These are phyloP conservation scores for Lactarius hatsudake DNA, from an alignment of 768 basidiomycete genomes.

Conservation along the genomic window DNA sequence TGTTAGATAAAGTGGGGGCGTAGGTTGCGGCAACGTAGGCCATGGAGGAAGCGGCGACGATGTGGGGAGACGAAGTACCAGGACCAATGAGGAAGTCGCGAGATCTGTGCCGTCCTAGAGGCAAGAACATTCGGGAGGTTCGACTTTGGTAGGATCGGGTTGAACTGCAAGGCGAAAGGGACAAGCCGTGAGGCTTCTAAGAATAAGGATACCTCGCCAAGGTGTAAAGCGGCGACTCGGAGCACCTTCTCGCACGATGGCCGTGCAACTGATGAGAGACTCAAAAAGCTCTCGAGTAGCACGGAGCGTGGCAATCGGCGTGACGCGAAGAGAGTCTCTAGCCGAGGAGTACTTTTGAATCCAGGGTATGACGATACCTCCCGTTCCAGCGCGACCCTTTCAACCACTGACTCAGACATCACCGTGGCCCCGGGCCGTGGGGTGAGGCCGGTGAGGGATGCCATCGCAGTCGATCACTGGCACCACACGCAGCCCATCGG, in stretches of 20 bases:
- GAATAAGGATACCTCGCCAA: constrained; percentile 53
- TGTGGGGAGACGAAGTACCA: constrained; percentile 6
- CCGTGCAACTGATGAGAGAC: constrained; percentile 54
- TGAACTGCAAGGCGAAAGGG: not conserved
- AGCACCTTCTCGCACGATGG: constrained; percentile 72
- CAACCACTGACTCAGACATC: constrained; percentile 34
- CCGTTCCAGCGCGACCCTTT: constrained; percentile 56
- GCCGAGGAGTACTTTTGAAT: constrained; percentile 52
- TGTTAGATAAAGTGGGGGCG: not conserved
- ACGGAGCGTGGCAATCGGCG: constrained; percentile 71
- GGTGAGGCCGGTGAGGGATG: constrained; percentile 26
- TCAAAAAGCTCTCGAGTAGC: constrained; percentile 68
- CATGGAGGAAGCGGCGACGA: not conserved
- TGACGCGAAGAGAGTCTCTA: constrained; percentile 58
- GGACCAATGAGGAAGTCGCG: constrained; percentile 18
- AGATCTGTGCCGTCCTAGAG: constrained; percentile 8
- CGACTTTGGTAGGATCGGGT: constrained; percentile 13
- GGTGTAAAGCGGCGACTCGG: constrained; percentile 62
- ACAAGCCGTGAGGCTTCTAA: too few relatives aligned
- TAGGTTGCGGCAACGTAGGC: constrained; percentile 4
- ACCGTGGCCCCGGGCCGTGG: constrained; percentile 30
- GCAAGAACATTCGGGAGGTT: constrained; percentile 14
- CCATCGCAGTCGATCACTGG: constrained; percentile 38
- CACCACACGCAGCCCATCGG: constrained; percentile 62
- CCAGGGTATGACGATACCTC: constrained; percentile 78